Percentiles rank a stretch among this genome's conserved stretches.
These are phyloP conservation scores for Colletotrichum gloeosporioides DNA, from an alignment of 2,329 filamentous ascomycete genomes.

Conservation along the genomic window DNA sequence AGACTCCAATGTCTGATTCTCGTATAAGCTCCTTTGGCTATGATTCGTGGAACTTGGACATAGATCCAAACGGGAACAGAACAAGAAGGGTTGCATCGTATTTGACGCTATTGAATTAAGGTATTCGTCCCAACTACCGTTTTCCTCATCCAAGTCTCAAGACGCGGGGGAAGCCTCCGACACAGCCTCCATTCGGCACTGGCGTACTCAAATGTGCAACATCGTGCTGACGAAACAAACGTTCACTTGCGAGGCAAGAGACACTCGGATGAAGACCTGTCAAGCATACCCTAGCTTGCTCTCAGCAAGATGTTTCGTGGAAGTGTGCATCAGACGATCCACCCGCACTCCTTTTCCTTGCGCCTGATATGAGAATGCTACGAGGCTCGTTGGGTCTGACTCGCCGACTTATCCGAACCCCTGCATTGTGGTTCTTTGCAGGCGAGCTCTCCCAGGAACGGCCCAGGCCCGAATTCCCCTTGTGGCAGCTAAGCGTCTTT, in stretches of 20 bases:
- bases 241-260: not conserved
- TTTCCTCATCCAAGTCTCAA: not conserved
- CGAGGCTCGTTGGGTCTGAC: not conserved
- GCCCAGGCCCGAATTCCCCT: not conserved
- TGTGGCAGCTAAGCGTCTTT: not conserved
- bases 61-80: not conserved
- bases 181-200: not conserved
- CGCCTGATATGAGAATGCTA: not conserved
- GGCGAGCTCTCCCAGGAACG: not conserved
- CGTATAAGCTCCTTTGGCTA: not conserved
- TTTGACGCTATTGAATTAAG: not conserved
- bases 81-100: not conserved
- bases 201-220: not conserved
- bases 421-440: not conserved
- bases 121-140: not conserved
- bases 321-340: not conserved
- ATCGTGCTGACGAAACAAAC: not conserved
- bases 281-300: not conserved
- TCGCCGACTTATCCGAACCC: not conserved
- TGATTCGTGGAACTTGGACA: not conserved
- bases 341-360: not conserved
- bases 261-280: not conserved
- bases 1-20: not conserved
- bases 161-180: not conserved
- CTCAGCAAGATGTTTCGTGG: not conserved